A percentile compares a stretch with the other conserved stretches of the same genome.
Evolutionary conservation across 2,329 filamentous ascomycete species (phyloP).

Genomic region (Metarhizium humberi): DNA sequence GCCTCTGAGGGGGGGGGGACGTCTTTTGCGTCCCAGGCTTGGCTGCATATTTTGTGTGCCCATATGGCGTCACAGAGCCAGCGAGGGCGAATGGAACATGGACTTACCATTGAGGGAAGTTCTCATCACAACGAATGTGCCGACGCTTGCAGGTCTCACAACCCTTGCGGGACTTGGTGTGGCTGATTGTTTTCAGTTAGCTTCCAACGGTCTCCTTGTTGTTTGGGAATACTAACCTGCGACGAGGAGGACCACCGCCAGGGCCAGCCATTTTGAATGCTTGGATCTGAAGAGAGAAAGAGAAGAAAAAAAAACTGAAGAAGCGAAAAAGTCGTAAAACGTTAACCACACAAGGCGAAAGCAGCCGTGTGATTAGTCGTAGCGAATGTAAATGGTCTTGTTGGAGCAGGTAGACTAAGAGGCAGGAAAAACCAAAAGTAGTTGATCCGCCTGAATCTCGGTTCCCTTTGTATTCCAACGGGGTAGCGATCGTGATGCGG

Average conservation of each 20-base stretch:
- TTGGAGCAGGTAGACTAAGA: not conserved
- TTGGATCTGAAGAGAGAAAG: slow-evolving; percentile 1
- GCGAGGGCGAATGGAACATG: not conserved
- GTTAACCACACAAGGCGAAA: slow-evolving; percentile 16
- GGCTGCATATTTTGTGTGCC: not conserved
- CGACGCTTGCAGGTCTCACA: slow-evolving; percentile 97
- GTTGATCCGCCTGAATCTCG: slow-evolving; percentile 2
- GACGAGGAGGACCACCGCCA: slow-evolving; percentile 82
- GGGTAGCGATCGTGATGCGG: slow-evolving; percentile 27
- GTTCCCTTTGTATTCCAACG: slow-evolving; percentile 12
- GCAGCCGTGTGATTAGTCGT: slow-evolving; percentile 19
- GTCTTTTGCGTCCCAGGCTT: not conserved
- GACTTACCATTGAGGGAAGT: slow-evolving; percentile 87
- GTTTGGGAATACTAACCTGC: slow-evolving; percentile 38
- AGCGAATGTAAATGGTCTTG: slow-evolving; percentile 27
- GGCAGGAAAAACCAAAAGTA: not conserved
- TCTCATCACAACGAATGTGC: slow-evolving; percentile 97
- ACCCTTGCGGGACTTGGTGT: slow-evolving; percentile 97
- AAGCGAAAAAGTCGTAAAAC: slow-evolving; percentile 9
- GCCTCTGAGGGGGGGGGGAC: not conserved
- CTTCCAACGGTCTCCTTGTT: slow-evolving; percentile 4
- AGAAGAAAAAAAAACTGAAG: not conserved
- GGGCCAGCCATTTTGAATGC: slow-evolving; percentile 70
- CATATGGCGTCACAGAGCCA: slow-evolving; percentile 1
- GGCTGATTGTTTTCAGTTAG: slow-evolving; percentile 41